phyloP scores from a whole-genome alignment of 2,329 filamentous ascomycete genomes.

The Capronia epimyces region DNA sequence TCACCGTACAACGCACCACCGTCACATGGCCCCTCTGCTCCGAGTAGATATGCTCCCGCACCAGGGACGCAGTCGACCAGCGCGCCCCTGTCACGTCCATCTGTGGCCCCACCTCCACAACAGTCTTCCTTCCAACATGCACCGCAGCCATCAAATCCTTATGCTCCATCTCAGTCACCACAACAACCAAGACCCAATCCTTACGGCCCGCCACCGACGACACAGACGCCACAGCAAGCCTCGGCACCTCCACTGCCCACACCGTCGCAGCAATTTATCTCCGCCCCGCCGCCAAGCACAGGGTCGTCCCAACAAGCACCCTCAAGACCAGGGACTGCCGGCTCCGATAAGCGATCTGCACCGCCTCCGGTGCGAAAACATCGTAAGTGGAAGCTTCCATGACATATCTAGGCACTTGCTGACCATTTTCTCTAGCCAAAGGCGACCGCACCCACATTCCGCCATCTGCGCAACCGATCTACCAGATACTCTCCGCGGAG shows the following conservation, averaged over 20 bases:
- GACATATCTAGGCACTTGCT: slow-evolving; percentile 11
- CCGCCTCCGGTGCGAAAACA: slow-evolving; percentile 56
- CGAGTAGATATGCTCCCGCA: slow-evolving; percentile 69
- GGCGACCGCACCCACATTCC: slow-evolving; percentile 91
- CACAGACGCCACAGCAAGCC: slow-evolving; percentile 38
- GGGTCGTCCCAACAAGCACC: slow-evolving; percentile 45
- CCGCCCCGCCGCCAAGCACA: slow-evolving; percentile 46
- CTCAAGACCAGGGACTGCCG: slow-evolving; percentile 45
- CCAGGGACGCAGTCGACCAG: slow-evolving; percentile 52
- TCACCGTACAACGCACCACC: slow-evolving; percentile 85
- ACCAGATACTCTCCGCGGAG: slow-evolving; percentile 73
- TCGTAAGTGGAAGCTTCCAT: slow-evolving; percentile 49
- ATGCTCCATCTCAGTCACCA: slow-evolving; percentile 50
- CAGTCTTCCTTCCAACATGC: slow-evolving; percentile 33
- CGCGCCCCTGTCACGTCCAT: slow-evolving; percentile 40
- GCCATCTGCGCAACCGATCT: slow-evolving; percentile 65
- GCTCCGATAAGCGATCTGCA: slow-evolving; percentile 45
- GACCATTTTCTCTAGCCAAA: slow-evolving; percentile 43
- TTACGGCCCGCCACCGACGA: slow-evolving; percentile 45
- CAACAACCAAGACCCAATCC: slow-evolving; percentile 38
- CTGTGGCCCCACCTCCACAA: slow-evolving; percentile 46
- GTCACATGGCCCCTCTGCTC: slow-evolving; percentile 57
- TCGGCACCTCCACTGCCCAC: slow-evolving; percentile 38
- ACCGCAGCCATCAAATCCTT: slow-evolving; percentile 49
- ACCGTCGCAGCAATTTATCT: slow-evolving; percentile 43